Conservation (phyloP, 176 grass and related monocot species). For the Musa troglodytarum region DNA sequence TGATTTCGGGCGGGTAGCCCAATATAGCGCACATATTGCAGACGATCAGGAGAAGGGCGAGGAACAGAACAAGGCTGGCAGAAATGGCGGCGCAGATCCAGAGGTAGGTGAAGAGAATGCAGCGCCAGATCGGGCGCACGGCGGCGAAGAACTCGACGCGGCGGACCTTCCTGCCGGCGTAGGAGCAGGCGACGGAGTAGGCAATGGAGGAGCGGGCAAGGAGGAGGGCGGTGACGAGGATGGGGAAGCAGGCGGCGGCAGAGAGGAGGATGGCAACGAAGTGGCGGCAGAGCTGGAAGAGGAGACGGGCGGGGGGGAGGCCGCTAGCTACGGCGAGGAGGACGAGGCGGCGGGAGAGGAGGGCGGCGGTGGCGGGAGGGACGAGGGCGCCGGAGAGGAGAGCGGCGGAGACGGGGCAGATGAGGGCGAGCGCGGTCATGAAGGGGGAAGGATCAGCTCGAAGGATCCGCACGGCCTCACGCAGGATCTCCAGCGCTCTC, state of each 20-base stretch:
- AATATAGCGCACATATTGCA: slow-evolving; percentile 56
- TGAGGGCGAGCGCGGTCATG: slow-evolving; percentile 60
- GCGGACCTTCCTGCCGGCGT: slow-evolving; percentile 48
- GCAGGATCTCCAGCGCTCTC: slow-evolving; percentile 86
- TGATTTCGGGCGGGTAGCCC: slow-evolving; percentile 65
- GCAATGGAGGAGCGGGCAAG: slow-evolving; percentile 50
- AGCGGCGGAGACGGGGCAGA: slow-evolving; percentile 73
- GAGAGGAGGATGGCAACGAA: slow-evolving; percentile 61
- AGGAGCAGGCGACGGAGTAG: slow-evolving; percentile 61
- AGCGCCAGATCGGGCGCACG: slow-evolving; percentile 53
- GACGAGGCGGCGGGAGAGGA: slow-evolving; percentile 49
- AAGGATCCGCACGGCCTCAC: slow-evolving; percentile 82
- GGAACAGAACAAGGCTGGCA: slow-evolving; percentile 43
- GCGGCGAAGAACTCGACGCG: slow-evolving; percentile 35
- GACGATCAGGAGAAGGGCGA: slow-evolving; percentile 55
- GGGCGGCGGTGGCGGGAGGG: slow-evolving; percentile 27
- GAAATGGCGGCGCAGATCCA: slow-evolving; percentile 44
- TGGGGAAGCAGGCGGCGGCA: slow-evolving; percentile 45
- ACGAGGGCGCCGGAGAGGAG: slow-evolving; percentile 63
- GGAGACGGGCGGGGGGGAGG: slow-evolving; percentile 54
- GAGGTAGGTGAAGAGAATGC: slow-evolving; percentile 55
- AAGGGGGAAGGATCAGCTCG: slow-evolving; percentile 71
- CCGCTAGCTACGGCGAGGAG: slow-evolving; percentile 38
- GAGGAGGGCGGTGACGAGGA: slow-evolving; percentile 64
- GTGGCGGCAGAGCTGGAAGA: slow-evolving; percentile 68